Evolutionary conservation across 2,329 filamentous ascomycete species (phyloP), one percentile per base, ranked within the genome.

Genomic region (Colletotrichum phormii): DNA sequence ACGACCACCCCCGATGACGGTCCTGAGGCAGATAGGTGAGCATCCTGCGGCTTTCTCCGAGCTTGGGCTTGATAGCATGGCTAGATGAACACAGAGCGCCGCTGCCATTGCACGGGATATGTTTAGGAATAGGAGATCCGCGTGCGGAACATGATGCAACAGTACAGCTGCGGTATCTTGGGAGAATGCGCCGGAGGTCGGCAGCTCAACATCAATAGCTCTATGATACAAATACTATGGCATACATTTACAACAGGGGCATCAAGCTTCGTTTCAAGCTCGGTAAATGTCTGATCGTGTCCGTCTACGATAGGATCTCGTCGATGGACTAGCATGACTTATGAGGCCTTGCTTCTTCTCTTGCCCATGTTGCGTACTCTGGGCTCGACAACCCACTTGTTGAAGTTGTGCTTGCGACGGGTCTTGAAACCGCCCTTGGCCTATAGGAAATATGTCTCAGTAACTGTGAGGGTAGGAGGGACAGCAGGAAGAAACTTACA

Each of bases 371-470:
- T 98, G 79, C 97, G 92, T 69, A 90, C 89, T 78, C 95, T 91
- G 73, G 95, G 90, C 75, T 93, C 90, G 60, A 98, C 95, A 75
- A 99, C 93, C 86, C 93, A 95, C 82, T 93, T 97, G 88, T 98
- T 98, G 84, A 93, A 85, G 82, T 98, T 98, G 84, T 92, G 89
- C 87, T 93, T 97, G 78, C 91, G 91, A 76, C 96, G 91, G 59
- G 96, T 98, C 89, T 98, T 98, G 90, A 93, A 98, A 75, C 94
- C 94, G 82, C 92, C 91, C 89, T 96, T 96, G 83, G 94, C 90
- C 89, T 91, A 74, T 15, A 33, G 26, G 11, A 13, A 71, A 42
- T 29, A 59, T 57, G 49, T 59, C 77, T 86, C 74, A 86, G 81
- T 73, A 51, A 22, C 31, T 31, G 31, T 11, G 42, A 15, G 37